phyloP scores from a whole-genome alignment of 805 yeast species.

The Candida corydali region DNA sequence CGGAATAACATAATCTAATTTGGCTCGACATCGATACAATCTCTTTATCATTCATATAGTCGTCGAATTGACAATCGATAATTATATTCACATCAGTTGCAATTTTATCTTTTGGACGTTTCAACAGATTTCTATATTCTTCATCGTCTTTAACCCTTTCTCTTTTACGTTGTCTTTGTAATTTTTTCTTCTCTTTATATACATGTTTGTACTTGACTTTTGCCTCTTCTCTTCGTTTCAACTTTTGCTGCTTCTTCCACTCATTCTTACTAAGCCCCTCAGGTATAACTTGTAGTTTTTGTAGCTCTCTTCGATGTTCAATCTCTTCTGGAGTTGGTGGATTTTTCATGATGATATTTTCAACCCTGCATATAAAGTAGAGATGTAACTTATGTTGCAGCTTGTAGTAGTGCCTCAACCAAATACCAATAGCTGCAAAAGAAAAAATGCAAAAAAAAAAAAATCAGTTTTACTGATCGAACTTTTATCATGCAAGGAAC shows the following conservation, averaged over 20 bases:
- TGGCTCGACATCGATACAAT: slow-evolving; percentile 72
- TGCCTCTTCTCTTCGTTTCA: slow-evolving; percentile 55
- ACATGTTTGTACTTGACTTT: slow-evolving; percentile 56
- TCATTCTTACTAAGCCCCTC: slow-evolving; percentile 85
- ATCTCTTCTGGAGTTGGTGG: slow-evolving; percentile 13
- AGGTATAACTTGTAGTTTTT: slow-evolving; percentile 40
- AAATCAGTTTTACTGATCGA: no score
- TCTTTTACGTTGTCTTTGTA: slow-evolving; percentile 24
- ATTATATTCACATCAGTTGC: slow-evolving; percentile 52
- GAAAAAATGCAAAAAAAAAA: no score
- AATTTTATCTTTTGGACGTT: slow-evolving; percentile 39
- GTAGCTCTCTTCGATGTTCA: slow-evolving; percentile 9
- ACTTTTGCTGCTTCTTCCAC: slow-evolving; percentile 71
- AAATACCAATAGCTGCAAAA: no score
- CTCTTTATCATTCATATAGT: slow-evolving; percentile 74
- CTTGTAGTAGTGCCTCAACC: no score
- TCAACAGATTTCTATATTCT: slow-evolving; percentile 22
- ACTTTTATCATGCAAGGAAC: no score
- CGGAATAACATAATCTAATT: slow-evolving; percentile 76
- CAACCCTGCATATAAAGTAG: no score
- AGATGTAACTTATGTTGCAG: no score
- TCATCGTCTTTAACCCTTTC: slow-evolving; percentile 22
- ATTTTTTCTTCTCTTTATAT: slow-evolving; percentile 53
- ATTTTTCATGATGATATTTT: not conserved
- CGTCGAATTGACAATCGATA: slow-evolving; percentile 91